Evolutionary conservation across 2,329 filamentous ascomycete genomes (phyloP).

Genomic region (Aspergillus brasiliensis): DNA sequence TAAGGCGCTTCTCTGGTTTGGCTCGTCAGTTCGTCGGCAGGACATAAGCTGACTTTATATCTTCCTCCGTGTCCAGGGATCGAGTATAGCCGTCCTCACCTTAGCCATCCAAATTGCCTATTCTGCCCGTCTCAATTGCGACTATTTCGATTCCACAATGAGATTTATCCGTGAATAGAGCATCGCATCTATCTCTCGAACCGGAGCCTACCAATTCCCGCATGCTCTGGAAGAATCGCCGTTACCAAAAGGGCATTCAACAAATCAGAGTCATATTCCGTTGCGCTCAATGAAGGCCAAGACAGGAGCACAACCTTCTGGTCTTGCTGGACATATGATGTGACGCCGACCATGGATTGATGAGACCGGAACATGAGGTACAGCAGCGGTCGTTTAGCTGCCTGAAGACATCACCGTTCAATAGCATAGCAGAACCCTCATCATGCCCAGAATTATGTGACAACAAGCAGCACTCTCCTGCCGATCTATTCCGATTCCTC

Average conservation of each 20-base stretch:
- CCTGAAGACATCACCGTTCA: neutral
- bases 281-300: neutral
- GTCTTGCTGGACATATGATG: neutral
- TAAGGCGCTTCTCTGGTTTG: neutral
- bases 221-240: neutral
- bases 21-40: neutral
- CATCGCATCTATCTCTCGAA: neutral
- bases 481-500: neutral
- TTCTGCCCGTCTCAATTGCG: neutral
- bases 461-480: neutral
- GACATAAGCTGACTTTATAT: neutral
- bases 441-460: neutral
- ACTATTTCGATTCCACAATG: no score
- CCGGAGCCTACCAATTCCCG: neutral
- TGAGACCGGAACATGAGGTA: neutral
- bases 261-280: neutral
- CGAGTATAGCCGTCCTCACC: neutral
- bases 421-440: neutral
- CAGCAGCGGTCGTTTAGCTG: neutral
- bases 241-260: neutral
- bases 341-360: neutral
- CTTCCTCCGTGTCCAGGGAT: no score
- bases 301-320: neutral
- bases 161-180: neutral
- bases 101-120: neutral